phyloP scores from a whole-genome alignment of 495 filamentous ascomycete species.

The Tuber melanosporum region DNA sequence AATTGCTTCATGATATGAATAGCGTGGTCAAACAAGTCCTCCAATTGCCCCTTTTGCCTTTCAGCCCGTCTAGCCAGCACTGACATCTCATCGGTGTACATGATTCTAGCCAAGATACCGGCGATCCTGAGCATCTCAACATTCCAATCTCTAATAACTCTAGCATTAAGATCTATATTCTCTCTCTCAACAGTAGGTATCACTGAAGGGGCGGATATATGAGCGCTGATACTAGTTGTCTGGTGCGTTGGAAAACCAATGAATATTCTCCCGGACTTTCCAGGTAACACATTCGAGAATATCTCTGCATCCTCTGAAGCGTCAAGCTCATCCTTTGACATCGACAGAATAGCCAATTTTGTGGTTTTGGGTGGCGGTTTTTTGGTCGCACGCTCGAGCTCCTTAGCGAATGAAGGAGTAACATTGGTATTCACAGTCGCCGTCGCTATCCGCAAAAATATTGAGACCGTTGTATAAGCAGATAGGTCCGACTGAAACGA shows the following conservation, averaged over 20 bases:
- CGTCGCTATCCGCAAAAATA: constrained; percentile 82
- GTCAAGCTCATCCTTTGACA: constrained; percentile 75
- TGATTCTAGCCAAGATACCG: constrained; percentile 81
- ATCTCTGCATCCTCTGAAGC: constrained; percentile 68
- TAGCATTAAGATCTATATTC: constrained; percentile 90
- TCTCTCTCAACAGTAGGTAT: constrained; percentile 99
- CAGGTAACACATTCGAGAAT: constrained; percentile 83
- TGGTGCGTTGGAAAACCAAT: constrained; percentile 97
- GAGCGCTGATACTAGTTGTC: constrained; percentile 86
- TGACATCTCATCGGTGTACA: constrained; percentile 77
- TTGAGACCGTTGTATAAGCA: constrained; percentile 54
- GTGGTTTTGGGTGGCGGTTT: constrained; percentile 88
- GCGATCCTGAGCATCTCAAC: constrained; percentile 86
- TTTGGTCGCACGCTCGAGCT: constrained; percentile 94
- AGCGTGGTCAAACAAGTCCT: constrained; percentile 65
- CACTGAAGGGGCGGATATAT: constrained; percentile 96
- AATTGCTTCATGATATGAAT: constrained; percentile 75
- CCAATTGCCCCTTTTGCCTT: constrained; percentile 53
- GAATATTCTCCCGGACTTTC: constrained; percentile 80
- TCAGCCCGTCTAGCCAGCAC: constrained; percentile 58
- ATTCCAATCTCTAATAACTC: constrained; percentile 92
- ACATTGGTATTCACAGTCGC: constrained; percentile 71
- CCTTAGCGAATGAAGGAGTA: constrained; percentile 59
- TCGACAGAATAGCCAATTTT: constrained; percentile 76
- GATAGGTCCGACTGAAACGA: constrained; percentile 19